Evolutionary conservation across 2,329 filamentous ascomycete species (phyloP).

Genomic region (Trichoderma koningii): DNA sequence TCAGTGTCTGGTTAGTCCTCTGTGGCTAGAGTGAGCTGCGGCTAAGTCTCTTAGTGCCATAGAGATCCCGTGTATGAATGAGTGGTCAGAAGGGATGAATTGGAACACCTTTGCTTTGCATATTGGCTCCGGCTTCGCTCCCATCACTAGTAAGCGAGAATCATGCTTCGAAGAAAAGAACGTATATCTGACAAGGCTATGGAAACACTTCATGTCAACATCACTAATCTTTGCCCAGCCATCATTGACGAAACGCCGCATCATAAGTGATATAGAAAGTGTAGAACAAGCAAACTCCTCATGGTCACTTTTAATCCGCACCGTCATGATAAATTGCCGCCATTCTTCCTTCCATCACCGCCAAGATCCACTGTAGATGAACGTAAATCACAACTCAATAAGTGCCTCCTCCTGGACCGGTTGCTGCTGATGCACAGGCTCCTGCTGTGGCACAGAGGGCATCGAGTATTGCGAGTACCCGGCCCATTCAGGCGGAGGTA

Average conservation of each 20-base stretch:
- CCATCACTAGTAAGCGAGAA: too few relatives aligned
- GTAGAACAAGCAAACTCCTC: not conserved
- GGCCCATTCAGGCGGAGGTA: slow-evolving; percentile 46
- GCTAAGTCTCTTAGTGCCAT: not conserved
- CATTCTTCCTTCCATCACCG: not conserved
- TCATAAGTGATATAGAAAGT: not conserved
- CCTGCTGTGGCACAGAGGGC: slow-evolving; percentile 58
- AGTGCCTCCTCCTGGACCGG: slow-evolving; percentile 72
- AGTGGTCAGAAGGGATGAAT: not conserved
- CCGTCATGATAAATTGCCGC: slow-evolving; percentile 5
- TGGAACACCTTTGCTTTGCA: not conserved
- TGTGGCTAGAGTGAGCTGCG: not conserved
- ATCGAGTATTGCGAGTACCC: slow-evolving; percentile 64
- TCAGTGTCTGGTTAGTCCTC: not conserved
- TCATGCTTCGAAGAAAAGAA: not conserved
- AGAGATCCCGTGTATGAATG: slow-evolving; percentile 6
- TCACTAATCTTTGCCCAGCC: slow-evolving; percentile 13
- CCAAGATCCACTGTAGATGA: not conserved
- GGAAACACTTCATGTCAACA: slow-evolving; percentile 20
- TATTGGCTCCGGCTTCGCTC: too few relatives aligned
- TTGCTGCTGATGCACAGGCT: slow-evolving; percentile 41
- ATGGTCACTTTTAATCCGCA: slow-evolving; percentile 6
- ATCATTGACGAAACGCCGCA: slow-evolving; percentile 21
- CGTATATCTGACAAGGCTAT: slow-evolving; percentile 24
- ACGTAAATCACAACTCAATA: slow-evolving; percentile 66